Conservation (phyloP, 164 flowering plant genomes). For the Liquidambar formosana region DNA sequence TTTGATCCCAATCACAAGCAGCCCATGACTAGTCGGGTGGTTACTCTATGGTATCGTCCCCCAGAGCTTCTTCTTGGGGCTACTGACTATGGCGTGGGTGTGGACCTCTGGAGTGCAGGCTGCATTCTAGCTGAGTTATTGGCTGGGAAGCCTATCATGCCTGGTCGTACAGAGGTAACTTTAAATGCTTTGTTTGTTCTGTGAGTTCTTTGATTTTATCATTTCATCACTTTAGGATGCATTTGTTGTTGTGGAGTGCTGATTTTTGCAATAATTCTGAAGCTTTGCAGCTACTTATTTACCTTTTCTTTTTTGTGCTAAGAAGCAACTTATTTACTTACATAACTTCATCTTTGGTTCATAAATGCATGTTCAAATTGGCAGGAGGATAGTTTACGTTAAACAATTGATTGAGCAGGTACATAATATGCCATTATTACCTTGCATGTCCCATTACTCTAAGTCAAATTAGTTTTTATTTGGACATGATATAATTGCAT, state of each 20-base stretch:
- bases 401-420: background rate
- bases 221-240: background rate
- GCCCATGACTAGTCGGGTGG: slow-evolving; percentile 81
- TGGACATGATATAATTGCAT: background rate
- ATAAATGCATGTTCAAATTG: background rate
- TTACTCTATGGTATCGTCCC: slow-evolving; percentile 67
- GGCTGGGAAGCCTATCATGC: slow-evolving; percentile 91
- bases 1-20: slow-evolving; percentile 66
- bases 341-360: background rate
- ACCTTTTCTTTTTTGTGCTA: too few species aligned
- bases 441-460: background rate
- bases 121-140: slow-evolving; percentile 84
- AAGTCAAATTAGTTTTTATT: background rate
- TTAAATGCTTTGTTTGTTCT: background rate
- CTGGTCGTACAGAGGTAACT: slow-evolving; percentile 86
- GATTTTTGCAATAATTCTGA: too few species aligned
- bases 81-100: slow-evolving; percentile 81
- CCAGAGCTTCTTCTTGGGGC: slow-evolving; percentile 90
- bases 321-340: background rate
- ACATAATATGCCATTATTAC: background rate
- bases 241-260: background rate
- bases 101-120: slow-evolving; percentile 96
- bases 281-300: too few species aligned
- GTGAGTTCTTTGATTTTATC: background rate
- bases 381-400: background rate